phyloP scores from a whole-genome alignment of 2,329 filamentous ascomycete genomes.

The Scopulariopsis brevicaulis region DNA sequence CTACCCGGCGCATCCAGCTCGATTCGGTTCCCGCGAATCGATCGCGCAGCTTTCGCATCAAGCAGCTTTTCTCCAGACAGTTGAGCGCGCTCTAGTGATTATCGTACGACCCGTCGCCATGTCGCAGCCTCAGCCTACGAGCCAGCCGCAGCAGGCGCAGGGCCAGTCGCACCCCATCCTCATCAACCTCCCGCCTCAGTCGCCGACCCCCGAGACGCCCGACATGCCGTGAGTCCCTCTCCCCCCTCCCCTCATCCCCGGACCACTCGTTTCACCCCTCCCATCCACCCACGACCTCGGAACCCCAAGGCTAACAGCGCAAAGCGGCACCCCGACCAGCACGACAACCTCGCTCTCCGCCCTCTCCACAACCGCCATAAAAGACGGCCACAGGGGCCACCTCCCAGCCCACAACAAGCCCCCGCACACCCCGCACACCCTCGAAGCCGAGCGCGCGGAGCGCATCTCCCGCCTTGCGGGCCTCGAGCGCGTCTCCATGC shows the following conservation, averaged over 20 bases:
- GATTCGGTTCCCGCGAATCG: too few relatives aligned
- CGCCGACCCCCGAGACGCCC: slow-evolving; percentile 74
- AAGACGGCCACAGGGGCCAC: slow-evolving; percentile 86
- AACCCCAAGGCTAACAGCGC: not conserved
- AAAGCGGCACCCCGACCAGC: slow-evolving; percentile 83
- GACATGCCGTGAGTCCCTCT: slow-evolving; percentile 66
- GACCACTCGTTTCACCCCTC: slow-evolving; percentile 7
- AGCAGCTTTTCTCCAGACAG: not conserved
- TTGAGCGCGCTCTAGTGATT: not conserved
- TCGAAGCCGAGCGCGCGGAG: slow-evolving; percentile 86
- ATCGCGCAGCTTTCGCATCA: too few relatives aligned
- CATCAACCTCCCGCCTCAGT: slow-evolving; percentile 74
- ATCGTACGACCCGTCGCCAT: slow-evolving; percentile 12
- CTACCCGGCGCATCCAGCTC: too few relatives aligned
- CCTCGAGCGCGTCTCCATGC: slow-evolving; percentile 69
- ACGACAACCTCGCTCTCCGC: slow-evolving; percentile 85
- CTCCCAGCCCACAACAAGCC: slow-evolving; percentile 45
- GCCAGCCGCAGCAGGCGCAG: not conserved
- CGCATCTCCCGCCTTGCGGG: slow-evolving; percentile 90
- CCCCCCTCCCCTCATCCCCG: not conserved
- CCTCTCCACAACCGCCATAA: slow-evolving; percentile 88
- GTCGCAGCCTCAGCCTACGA: slow-evolving; percentile 21
- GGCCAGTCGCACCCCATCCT: slow-evolving; percentile 47
- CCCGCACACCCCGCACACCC: slow-evolving; percentile 55
- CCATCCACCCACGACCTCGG: not conserved